Evolutionary conservation across 2,329 filamentous ascomycete genomes (phyloP), one percentile per base, ranked within the genome.

Genomic region (Cyanodermella asteris): DNA sequence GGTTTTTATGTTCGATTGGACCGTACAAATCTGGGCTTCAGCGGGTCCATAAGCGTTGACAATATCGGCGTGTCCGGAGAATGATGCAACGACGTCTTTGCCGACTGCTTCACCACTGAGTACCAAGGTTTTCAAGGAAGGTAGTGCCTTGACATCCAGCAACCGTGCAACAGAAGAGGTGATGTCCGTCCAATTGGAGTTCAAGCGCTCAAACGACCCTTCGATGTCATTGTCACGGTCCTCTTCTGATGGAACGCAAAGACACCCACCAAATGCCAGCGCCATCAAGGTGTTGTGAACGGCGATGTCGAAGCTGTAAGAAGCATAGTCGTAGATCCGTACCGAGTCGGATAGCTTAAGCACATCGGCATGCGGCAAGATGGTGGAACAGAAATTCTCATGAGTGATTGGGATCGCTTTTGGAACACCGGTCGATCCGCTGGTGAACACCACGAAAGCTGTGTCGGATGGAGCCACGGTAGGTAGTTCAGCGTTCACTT

Each of bases 261-360:
- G 18, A 19, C 32, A 34, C 6, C 32, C 32, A 11, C 32, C 32
- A 9, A 17, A 16, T 7, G 29, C 14, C 7, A 34, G 23, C 4
- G 32, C 29, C 1, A 24, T 21, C 12, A 34, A 24, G 15, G 30
- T 33, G 5, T 34, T 28, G 20, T 27, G 20, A 12, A 32, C 40
- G 30, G 20, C 28, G 13, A 32, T 31, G 25, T 41, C 40, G 24
- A 42, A 43, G 7, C 23, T 31, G 16, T 40, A 42, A n/a, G 28
- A 44, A 2, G 47, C 41, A 22, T 50, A 52, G 25, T 53, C 46
- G 2, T 52, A 35, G 4, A 71, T 61, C 5, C 72, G 56, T 10
- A 64, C 66, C 1, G 41, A 43, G 5, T 39, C 45, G 24, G 49
- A 51, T 25, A 67, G 24, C 11, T 22, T 11, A 13, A 33, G 22